Evolutionary conservation across 1,139 yeast genomes (phyloP), one percentile per base, ranked within the genome.

Genomic region (Taphrina confusa): DNA sequence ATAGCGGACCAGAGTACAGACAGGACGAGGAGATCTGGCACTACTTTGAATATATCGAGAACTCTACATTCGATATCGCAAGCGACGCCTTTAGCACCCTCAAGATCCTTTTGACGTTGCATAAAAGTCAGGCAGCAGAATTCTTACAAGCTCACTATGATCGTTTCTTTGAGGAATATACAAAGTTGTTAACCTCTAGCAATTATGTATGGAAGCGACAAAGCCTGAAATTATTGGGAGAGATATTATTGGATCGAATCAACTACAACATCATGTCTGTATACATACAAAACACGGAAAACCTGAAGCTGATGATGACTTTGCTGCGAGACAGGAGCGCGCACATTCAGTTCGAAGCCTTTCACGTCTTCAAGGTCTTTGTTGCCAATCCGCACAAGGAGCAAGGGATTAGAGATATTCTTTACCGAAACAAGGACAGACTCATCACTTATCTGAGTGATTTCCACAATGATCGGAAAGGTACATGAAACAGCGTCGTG

Each of bases 141-240:
- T 91, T 89, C 68, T 79, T 90, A 67, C 61, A 66, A 6, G 69
- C 72, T 69, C 78, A 69, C 54, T 58, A 58, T 39, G 61, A 55
- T 27, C 46, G 42, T 1, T 62, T 52, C 27, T 63, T 62, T 34
- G 47, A 30, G 16, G 39, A 49, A 31, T 62, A 51, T 25, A 49
- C 51, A 18, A 58, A 45, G 9, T 30, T 62, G 63, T 84, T 92
- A 66, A 81, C 82, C 54, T 85, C 89, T 56, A 81, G 82, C 22
- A 90, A 87, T 71, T 92, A 92, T 71, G 97, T 92, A 37, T 89
- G 95, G 3, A 89, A 90, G 70, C 81, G 98, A 64, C 98, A 92
- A 73, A 84, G 95, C 51, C 83, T 90, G 27, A 85, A 91, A 67
- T 75, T 92, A 40, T 77, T 91, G 65, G 82, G 87, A 22, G 87